Base-by-base conservation (phyloP, 306 rosid genomes). In the Castanea crenata region DNA sequence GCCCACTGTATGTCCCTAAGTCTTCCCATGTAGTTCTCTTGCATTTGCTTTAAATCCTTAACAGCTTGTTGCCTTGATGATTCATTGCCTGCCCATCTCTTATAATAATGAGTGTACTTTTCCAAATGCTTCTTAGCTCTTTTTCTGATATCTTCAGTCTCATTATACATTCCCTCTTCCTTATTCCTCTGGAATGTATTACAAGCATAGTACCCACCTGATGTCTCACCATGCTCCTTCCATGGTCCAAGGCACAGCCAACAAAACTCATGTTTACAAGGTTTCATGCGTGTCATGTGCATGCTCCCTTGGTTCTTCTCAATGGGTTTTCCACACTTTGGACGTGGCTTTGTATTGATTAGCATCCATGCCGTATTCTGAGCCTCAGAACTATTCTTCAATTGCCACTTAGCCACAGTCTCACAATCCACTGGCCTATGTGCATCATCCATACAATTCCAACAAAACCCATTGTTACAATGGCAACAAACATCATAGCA, bases 11-110 rank as follows among this genome's bases (percentile, higher is more conserved):
- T 78, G 81, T 94, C 96, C 27, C 94, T 85, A 69, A 92, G 93
- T 90, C 79, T 90, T 83, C 91, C 96, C 97, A 76, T 88, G 88
- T 49, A 92, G 91, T 58, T 44, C 38, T 83, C 79, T 52, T 94
- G 97, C 96, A 90, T 92, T 81, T 90, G 96, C 63, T 88, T 91
- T 49, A 94, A 89, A 85, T 90, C 93, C 44, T 92, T 85, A n/a
- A 94, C 88, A 79, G 97, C 94, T 80, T 90, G 89, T 74, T 90
- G 92, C 91, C 97, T 89, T 20, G 96, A 88, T 93, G 89, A 86
- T 82, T 94, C 96, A 82, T 92, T 94, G 77, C 94, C 88, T 73
- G 94, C 98, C 97, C 98, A 92, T 77, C 98, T 89, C 88, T 94
- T 97, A 81, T 94, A 89, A 79, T 94, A 94, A 85, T 92, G 96